Evolutionary conservation across 23 red algal genomes (phyloP), one percentile per base, ranked within the genome.

Genomic region (Gracilaria domingensis): DNA sequence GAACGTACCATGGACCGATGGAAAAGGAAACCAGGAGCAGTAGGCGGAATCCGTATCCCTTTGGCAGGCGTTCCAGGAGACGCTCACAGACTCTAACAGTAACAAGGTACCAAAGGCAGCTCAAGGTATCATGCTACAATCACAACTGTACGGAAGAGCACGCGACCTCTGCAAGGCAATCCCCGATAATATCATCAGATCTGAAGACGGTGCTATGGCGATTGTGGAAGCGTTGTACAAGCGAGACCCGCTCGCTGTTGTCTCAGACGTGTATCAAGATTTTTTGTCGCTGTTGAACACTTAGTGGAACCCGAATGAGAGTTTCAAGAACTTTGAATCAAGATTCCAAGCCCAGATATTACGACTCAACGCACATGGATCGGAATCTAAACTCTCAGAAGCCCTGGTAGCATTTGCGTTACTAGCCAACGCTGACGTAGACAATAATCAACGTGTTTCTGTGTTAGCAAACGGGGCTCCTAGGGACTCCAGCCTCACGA

Each of bases 171-270:
- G 45, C 83, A 33, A 53, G 65, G 29, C 18, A 3, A 74, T 87
- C 21, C 40, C 83, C 44, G 53, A 20, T 14, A 5, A 49, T 4
- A 71, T 25, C 6, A 71, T 87, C 14, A 1, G 28, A 12, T 74
- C 45, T 0, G 24, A 26, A 1, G 13, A 42, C 18, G 83, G 83
- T 0, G 83, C 83, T 24, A 0, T 75, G 14, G 39, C 71, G 1
- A 77, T 88, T 33, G 84, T 88, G 0, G 30, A 88, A 0, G 84
- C 45, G 16, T 36, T 77, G 13, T 88, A 88, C 66, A 75, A 55
- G 1, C 40, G 37, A 23, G 84, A 88, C 36, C 67, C 66, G 21
- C 51, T 88, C 40, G 44, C 84, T 0, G 67, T 88, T 4, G 71
- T 77, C 0, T 78, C 84, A 0, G 84, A 88, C 1, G 45, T 53